Evolutionary conservation across 306 rosid species (phyloP), one percentile per base, ranked within the genome.

Genomic region (Rosa multiflora): DNA sequence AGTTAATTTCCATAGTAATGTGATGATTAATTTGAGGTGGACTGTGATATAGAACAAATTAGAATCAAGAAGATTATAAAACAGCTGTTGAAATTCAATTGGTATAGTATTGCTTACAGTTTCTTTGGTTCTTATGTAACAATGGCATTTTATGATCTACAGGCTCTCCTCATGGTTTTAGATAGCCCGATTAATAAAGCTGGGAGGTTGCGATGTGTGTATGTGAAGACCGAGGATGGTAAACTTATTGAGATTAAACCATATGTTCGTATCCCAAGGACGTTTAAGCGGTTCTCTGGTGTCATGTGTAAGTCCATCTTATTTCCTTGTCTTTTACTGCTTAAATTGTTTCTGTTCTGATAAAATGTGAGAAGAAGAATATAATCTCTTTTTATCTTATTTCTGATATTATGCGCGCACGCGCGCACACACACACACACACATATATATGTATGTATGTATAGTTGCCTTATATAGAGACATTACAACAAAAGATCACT

Each of bases 151-250:
- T 32, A 5, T 43, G 76, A 59, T 71, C n/a, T 85, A 61, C 88
- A 92, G 98, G 90, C 96, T 42, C 97, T 94, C 47, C 80, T 94
- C 53, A 78, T 83, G 76, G 88, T 94, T 83, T 84, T 94, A 23
- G 98, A 92, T 75, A 94, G 97, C 84, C 94, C 94, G 3, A 76
- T 94, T 13, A 91, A 91, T 79, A 91, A 94, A 80, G 90, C 97
- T 58, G 97, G 97, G 75, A 94, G 89, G 86, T 80, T 94, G 92
- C 82, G 78, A 66, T 84, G 82, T 44, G 93, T 94, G 37, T 94
- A 94, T 80, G 89, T 94, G 70, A 90, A 83, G 85, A 94, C 98
- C 10, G 97, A 89, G 52, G 88, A 86, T 76, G 97, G 96, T 47
- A 84, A 85, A 72, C 96, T 92, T 29, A 86, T 94, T 72, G 97